Conservation (phyloP, 2,329 filamentous ascomycete genomes). For the Phoma sp. region DNA sequence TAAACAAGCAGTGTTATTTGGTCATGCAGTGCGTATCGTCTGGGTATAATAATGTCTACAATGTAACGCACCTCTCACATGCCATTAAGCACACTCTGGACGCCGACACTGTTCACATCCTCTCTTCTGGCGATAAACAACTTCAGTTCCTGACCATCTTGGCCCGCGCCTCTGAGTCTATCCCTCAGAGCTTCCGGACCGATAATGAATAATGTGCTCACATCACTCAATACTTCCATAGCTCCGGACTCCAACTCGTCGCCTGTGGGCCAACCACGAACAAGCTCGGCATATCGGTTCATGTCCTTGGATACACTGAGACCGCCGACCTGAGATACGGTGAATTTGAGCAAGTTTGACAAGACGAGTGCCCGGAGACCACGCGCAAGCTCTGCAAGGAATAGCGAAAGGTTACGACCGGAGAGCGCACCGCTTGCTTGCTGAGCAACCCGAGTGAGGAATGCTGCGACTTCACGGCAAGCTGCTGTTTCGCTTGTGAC, state of each 20-base stretch:
- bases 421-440: conserved; percentile 73
- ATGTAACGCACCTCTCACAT: conserved; percentile 14
- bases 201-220: conserved; percentile 95
- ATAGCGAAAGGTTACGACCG: conserved; percentile 80
- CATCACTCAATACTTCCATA: conserved; percentile 88
- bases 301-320: conserved; percentile 97
- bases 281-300: conserved; percentile 85
- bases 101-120: conserved; percentile 78
- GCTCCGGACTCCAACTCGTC: conserved; percentile 59
- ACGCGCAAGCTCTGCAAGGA: conserved; percentile 83
- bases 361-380: conserved; percentile 79
- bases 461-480: conserved; percentile 79
- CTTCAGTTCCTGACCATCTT: conserved; percentile 67
- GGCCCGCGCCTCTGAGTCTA: conserved; percentile 53
- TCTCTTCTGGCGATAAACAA: conserved; percentile 85
- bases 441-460: conserved; percentile 72
- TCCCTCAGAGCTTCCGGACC: conserved; percentile 64
- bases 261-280: conserved; percentile 78
- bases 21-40: not conserved
- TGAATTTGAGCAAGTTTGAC: conserved; percentile 93
- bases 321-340: conserved; percentile 89
- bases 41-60: not conserved
- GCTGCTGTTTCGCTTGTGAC: conserved; percentile 71
- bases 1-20: not conserved
- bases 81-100: conserved; percentile 78